phyloP scores from a whole-genome alignment of 345 rosid genomes.

The Linum tenue region DNA sequence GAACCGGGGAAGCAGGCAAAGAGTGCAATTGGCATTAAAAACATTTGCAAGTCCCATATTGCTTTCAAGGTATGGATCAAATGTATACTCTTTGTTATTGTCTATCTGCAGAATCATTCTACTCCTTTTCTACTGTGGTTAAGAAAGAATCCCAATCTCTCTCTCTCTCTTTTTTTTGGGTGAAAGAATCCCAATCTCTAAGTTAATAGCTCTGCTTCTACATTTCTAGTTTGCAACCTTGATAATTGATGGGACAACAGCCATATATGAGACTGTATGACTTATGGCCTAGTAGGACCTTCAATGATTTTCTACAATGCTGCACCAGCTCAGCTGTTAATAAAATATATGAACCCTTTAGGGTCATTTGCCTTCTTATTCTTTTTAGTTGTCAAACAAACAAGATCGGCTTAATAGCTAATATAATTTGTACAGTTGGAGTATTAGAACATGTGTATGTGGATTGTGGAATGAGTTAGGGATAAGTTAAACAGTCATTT shows the following conservation, averaged over 20 bases:
- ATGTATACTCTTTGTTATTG: not conserved
- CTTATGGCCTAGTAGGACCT: not conserved
- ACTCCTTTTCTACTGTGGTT: no score
- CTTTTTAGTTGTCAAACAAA: no score
- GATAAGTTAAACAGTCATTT: no score
- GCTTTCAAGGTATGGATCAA: constrained; percentile 23
- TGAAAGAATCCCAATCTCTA: not conserved
- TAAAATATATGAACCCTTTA: no score
- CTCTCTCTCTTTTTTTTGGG: no score
- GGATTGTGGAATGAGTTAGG: no score
- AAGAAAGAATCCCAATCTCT: not conserved
- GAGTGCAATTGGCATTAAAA: constrained; percentile 29
- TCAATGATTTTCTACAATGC: not conserved
- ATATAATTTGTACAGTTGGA: no score
- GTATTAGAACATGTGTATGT: no score
- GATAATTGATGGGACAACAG: not conserved
- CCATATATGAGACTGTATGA: not conserved
- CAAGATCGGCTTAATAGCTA: no score
- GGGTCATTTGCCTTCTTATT: not conserved
- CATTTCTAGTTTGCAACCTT: constrained; percentile 11
- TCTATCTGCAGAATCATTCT: not conserved
- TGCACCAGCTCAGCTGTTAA: not conserved
- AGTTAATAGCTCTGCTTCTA: not conserved
- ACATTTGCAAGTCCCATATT: constrained; percentile 23
- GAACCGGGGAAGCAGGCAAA: constrained; percentile 30